Evolutionary conservation across 2,329 filamentous ascomycete genomes (phyloP), one percentile per base, ranked within the genome.

Genomic region (Colletotrichum chrysophilum): DNA sequence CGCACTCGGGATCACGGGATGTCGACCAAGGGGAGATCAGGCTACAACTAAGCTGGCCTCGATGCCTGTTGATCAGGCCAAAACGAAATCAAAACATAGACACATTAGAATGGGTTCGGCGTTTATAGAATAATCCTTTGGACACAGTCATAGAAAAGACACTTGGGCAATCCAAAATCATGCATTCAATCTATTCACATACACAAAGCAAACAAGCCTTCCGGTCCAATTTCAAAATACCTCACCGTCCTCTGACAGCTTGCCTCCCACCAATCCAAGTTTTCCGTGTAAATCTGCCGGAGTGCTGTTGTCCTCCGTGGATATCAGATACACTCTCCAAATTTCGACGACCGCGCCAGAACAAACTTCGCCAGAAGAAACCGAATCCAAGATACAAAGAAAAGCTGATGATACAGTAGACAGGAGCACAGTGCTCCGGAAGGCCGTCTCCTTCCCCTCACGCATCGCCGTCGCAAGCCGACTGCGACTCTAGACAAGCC

Each of bases 11-110:
- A 73, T 10, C 55, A 68, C 30, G 34, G 36, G 3, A 12, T 48
- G 10, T 43, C 73, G 26, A 28, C 70, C 28, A 76, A 69, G 14
- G 74, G 74, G 14, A 67, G 74, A 1, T 76, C 74, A 34, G 74
- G 74, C n/a, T 74, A 76, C 26, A 76, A 74, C 34, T 76, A 1
- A 52, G 55, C 10, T 5, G 4, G 52, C 36, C 18, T 26, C 14
- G 18, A 21, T 18, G 7, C 58, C 16, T 30, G n/a, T 38, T 28
- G 7, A 72, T 7, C 24, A 34, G 26, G 26, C 18, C 16, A 0
- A 28, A 28, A 1, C 55, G 26, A 26, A 30, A 38, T 38, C 0
- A 26, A 9, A 38, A 38, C 36, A 64, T n/a, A 21, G 30, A 52
- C 10, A 43, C 16, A 52, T 21, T 60, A 32, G 56, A 60, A n/a